Conservation (phyloP, 2,329 filamentous ascomycete species). For the Scytalidium sp. region DNA sequence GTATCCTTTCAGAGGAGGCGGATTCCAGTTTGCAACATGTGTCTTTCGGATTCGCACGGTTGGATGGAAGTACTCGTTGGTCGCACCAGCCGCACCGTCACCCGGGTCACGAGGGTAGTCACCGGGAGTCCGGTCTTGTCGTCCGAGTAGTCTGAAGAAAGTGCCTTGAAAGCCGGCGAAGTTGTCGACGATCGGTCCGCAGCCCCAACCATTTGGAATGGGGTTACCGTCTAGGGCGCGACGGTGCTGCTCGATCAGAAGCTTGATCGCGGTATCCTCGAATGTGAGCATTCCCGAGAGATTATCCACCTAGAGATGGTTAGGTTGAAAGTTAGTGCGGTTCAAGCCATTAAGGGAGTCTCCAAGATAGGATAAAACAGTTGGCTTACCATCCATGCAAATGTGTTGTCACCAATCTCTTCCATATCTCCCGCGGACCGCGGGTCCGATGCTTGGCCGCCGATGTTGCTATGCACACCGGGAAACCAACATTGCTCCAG, state of each 20-base stretch:
- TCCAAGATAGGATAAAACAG: too few species aligned
- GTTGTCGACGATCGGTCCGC: background rate
- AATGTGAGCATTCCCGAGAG: background rate
- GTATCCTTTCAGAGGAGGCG: background rate
- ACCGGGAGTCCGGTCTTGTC: background rate
- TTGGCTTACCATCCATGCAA: background rate
- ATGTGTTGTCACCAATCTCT: background rate
- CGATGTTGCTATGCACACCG: conserved; percentile 16
- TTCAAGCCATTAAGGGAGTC: too few species aligned
- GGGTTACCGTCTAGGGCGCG: background rate
- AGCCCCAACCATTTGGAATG: background rate
- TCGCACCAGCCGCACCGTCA: background rate
- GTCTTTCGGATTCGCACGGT: background rate
- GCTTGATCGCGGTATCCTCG: background rate
- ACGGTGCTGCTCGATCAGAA: background rate
- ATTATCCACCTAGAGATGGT: background rate
- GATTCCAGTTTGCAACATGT: background rate
- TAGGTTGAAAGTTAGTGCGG: too few species aligned
- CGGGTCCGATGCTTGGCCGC: conserved; percentile 3
- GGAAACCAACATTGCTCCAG: conserved; percentile 21
- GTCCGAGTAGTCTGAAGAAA: background rate
- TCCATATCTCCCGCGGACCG: background rate
- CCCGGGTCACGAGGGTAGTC: background rate
- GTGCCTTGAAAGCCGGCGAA: background rate
- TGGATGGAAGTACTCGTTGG: background rate